Evolutionary conservation across 306 rosid genomes (phyloP).

Genomic region (Quercus wislizeni): DNA sequence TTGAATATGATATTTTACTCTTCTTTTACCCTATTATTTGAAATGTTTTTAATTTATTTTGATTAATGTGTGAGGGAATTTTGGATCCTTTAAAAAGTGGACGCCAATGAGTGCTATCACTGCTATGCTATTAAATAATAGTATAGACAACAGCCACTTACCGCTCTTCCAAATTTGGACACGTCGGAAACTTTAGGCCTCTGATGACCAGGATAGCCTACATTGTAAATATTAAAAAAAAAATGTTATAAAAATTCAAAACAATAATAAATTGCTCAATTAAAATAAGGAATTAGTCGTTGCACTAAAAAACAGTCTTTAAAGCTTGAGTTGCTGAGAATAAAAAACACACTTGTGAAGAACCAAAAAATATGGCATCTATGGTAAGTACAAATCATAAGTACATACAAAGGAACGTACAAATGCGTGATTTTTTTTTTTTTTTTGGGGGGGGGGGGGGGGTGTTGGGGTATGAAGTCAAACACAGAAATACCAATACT

Average conservation of each 20-base stretch:
- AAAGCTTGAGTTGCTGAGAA: background rate
- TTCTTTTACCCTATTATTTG: too few relatives aligned
- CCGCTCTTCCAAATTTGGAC: conserved; percentile 54
- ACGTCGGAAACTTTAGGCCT: conserved; percentile 54
- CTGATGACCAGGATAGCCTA: conserved; percentile 57
- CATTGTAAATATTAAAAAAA: conserved; percentile 7
- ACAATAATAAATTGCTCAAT: background rate
- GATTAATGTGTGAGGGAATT: too few relatives aligned
- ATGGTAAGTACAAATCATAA: background rate
- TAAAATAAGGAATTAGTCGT: background rate
- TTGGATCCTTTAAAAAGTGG: too few relatives aligned
- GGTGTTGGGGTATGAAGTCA: background rate
- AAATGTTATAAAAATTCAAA: conserved; percentile 15
- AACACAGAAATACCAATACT: background rate
- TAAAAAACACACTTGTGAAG: background rate
- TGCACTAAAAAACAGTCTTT: background rate
- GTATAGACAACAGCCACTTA: conserved; percentile 28
- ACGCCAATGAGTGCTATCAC: too few relatives aligned
- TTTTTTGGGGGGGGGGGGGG: too few relatives aligned
- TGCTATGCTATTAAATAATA: too few relatives aligned
- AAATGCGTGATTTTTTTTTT: background rate
- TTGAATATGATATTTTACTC: too few relatives aligned
- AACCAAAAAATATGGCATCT: background rate
- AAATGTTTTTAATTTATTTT: too few relatives aligned
- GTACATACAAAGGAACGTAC: background rate